These are phyloP conservation scores for Claviceps fusiformis DNA, from an alignment of 2,329 filamentous ascomycete genomes.

Conservation along the genomic window DNA sequence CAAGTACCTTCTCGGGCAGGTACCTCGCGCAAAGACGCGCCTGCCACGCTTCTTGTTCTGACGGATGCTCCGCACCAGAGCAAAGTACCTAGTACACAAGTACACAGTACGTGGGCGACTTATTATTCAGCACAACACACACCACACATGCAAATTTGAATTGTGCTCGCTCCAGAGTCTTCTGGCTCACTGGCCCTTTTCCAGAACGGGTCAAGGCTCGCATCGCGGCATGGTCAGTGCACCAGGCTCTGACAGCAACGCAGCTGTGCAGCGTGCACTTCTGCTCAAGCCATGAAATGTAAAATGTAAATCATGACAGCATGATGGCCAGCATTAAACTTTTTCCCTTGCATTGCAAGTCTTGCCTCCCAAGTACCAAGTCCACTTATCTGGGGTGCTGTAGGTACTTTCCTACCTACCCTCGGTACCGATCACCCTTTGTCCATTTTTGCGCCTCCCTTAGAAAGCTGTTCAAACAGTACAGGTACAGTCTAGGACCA, in stretches of 20 bases:
- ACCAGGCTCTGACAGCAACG: not conserved
- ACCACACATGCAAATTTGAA: too few species aligned
- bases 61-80: not conserved
- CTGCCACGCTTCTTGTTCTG: not conserved
- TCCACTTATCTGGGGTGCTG: not conserved
- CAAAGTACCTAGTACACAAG: too few species aligned
- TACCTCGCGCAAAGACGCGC: not conserved
- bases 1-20: not conserved
- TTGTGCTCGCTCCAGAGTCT: not conserved
- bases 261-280: not conserved
- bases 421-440: too few species aligned
- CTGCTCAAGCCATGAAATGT: not conserved
- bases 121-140: not conserved
- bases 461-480: too few species aligned
- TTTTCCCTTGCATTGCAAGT: not conserved
- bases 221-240: not conserved
- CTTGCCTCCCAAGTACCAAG: not conserved
- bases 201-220: not conserved
- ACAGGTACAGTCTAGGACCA: too few species aligned
- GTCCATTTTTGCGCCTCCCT: too few species aligned
- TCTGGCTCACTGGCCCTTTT: not conserved
- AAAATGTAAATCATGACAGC: constrained; percentile 1
- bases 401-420: too few species aligned
- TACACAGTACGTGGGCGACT: not conserved
- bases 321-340: constrained; percentile 2